phyloP scores from a whole-genome alignment of 2,329 filamentous ascomycete genomes.

The Endothia cerciana region DNA sequence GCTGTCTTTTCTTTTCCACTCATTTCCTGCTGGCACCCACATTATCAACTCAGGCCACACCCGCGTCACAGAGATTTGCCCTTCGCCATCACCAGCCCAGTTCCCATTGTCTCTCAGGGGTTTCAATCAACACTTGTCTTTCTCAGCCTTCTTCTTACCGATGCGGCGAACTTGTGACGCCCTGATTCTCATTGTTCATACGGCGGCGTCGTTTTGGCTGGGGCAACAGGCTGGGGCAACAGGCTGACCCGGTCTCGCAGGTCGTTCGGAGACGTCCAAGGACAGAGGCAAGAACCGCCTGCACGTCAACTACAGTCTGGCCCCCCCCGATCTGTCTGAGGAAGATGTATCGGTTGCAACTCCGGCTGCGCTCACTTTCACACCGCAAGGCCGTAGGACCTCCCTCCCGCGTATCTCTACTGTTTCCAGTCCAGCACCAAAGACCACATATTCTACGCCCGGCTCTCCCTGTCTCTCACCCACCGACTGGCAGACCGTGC shows the following conservation, averaged over 20 bases:
- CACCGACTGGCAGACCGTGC: constrained; percentile 23
- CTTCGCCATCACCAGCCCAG: not conserved
- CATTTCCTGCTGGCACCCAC: constrained; percentile 14
- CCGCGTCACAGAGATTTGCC: not conserved
- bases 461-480: constrained; percentile 13
- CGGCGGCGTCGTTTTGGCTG: not conserved
- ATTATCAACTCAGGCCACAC: not conserved
- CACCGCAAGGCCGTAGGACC: constrained; percentile 10
- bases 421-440: constrained; percentile 33
- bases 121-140: no score
- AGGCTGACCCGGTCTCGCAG: constrained; percentile 7
- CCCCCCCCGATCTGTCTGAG: constrained; percentile 18
- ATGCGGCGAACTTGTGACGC: no score
- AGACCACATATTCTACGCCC: constrained; percentile 36
- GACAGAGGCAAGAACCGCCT: constrained; percentile 24
- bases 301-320: constrained; percentile 25
- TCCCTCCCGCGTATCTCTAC: constrained; percentile 21
- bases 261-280: constrained; percentile 17
- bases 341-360: constrained; percentile 22
- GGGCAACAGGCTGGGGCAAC: no score
- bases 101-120: not conserved
- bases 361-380: not conserved
- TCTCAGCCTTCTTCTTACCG: no score
- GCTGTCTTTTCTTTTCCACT: not conserved
- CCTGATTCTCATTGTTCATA: not conserved